phyloP scores from a whole-genome alignment of 768 basidiomycete species.

The Leccinum imitatum region DNA sequence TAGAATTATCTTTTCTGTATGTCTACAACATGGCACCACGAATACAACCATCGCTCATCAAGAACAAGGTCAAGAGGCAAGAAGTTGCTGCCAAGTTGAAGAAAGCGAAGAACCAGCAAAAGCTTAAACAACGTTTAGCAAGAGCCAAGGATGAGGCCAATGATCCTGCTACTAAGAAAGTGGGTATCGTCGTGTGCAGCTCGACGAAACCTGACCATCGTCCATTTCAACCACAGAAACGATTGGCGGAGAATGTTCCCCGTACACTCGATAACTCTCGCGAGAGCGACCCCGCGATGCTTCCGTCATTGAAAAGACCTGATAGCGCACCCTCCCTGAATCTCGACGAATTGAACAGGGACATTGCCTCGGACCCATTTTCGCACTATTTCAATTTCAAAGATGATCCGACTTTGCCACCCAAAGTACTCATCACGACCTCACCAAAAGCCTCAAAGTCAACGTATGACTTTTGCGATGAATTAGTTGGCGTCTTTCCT shows the following conservation, averaged over 20 bases:
- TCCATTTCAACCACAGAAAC: conserved; percentile 58
- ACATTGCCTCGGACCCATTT: conserved; percentile 75
- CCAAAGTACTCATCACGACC: conserved; percentile 89
- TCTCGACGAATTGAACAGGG: conserved; percentile 61
- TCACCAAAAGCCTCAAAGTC: conserved; percentile 83
- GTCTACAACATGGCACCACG: conserved; percentile 46
- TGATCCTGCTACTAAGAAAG: conserved; percentile 79
- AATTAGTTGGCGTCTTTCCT: conserved; percentile 84
- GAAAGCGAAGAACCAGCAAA: conserved; percentile 75
- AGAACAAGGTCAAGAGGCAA: conserved; percentile 87
- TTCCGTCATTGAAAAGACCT: conserved; percentile 34
- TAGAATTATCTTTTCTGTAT: not conserved
- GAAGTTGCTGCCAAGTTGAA: conserved; percentile 72
- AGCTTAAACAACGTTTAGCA: conserved; percentile 77
- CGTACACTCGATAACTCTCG: conserved; percentile 92
- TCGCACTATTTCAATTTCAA: conserved; percentile 71
- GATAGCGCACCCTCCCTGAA: conserved; percentile 36
- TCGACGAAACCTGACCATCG: not conserved
- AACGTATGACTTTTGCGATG: conserved; percentile 93
- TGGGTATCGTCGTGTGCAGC: conserved; percentile 34
- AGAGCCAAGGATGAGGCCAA: conserved; percentile 72
- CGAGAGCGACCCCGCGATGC: conserved; percentile 62
- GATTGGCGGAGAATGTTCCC: conserved; percentile 82
- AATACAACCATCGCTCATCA: conserved; percentile 67
- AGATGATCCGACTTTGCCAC: conserved; percentile 69